Evolutionary conservation across 148 eudicot species (phyloP).

Genomic region (Limonium bicolor): DNA sequence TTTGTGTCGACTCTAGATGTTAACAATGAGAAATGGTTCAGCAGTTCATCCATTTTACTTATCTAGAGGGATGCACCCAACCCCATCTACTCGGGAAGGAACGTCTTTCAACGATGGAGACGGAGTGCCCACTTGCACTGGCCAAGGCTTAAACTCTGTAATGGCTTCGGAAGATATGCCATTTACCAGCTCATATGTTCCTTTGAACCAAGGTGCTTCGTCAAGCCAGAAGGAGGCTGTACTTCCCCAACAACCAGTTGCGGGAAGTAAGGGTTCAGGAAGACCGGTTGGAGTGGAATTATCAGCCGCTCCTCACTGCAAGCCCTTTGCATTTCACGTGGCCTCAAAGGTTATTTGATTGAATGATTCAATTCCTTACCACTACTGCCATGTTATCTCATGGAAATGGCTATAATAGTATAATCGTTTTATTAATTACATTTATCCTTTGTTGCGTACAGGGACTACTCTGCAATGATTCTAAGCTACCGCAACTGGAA

Average conservation of each 20-base stretch:
- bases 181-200: constrained; percentile 20
- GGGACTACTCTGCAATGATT: constrained; percentile 42
- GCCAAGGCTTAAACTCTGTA: constrained; percentile 17
- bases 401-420: not conserved
- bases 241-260: constrained; percentile 8
- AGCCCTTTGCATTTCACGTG: constrained; percentile 24
- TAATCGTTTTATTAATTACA: not conserved
- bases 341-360: constrained; percentile 36
- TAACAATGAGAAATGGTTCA: constrained; percentile 77
- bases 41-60: constrained; percentile 45
- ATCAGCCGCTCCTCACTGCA: constrained; percentile 20
- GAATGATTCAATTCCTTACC: not conserved
- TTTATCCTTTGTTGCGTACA: not conserved
- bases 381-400: not conserved
- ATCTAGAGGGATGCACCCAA: constrained; percentile 17
- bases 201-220: constrained; percentile 17
- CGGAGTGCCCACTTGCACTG: constrained; percentile 10
- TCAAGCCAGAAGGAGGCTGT: constrained; percentile 22
- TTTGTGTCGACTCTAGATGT: constrained; percentile 33
- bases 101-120: constrained; percentile 22
- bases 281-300: constrained; percentile 19
- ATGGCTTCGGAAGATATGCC: constrained; percentile 21
- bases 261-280: constrained; percentile 20
- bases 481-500: constrained; percentile 30
- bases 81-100: constrained; percentile 17